A percentile compares a stretch with the other conserved stretches of the same genome.
These are phyloP conservation scores for Iris macrosiphon DNA, from an alignment of 106 monocot species.

Conservation along the genomic window DNA sequence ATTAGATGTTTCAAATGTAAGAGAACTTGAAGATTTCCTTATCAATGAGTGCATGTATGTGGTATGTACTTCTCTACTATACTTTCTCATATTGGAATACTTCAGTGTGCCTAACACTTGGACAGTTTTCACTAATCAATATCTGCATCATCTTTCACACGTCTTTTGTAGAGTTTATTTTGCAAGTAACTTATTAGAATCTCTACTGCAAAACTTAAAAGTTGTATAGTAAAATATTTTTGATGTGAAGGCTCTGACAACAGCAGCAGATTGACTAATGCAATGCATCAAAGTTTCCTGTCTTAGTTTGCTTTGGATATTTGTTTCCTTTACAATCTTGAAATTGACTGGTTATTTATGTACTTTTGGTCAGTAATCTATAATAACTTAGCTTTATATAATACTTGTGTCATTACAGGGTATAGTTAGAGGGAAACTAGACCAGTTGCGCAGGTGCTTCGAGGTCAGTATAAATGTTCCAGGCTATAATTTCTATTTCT, in stretches of 20 bases:
- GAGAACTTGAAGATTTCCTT: too few relatives aligned
- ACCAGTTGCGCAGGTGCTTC: constrained; percentile 94
- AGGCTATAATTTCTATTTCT: neutral
- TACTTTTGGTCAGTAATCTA: constrained; percentile 23
- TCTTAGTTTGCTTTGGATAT: neutral
- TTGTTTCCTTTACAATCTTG: constrained; percentile 6
- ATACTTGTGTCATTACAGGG: constrained; percentile 48
- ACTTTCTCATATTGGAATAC: too few relatives aligned
- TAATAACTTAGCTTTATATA: neutral
- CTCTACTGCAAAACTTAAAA: too few relatives aligned
- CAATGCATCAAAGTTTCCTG: neutral
- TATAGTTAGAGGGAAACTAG: constrained; percentile 93
- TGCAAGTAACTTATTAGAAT: too few relatives aligned
- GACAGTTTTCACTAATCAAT: too few relatives aligned
- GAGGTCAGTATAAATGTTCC: constrained; percentile 46
- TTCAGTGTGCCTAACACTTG: too few relatives aligned
- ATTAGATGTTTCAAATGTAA: constrained; percentile 81
- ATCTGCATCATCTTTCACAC: too few relatives aligned
- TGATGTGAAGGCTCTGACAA: neutral
- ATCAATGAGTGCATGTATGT: too few relatives aligned
- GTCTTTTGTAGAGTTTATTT: too few relatives aligned
- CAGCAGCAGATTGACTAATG: too few relatives aligned
- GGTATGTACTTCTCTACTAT: constrained; percentile 52
- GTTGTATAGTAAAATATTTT: too few relatives aligned
- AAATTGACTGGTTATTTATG: neutral